Conservation (phyloP, 2,329 filamentous ascomycete genomes). For the Aplosporella prunicola region DNA sequence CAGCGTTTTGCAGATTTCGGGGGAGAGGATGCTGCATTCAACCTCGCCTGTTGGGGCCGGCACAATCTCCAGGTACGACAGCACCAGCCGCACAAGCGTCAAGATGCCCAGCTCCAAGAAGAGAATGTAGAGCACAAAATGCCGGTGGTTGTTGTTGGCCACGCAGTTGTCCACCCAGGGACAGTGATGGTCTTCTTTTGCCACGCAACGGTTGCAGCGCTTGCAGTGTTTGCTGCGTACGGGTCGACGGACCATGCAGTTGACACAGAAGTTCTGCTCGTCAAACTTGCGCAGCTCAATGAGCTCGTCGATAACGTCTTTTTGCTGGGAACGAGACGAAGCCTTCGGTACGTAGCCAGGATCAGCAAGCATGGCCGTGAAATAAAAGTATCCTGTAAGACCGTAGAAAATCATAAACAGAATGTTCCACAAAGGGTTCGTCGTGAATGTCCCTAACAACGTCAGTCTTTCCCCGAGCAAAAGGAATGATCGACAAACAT, state of each 20-base stretch:
- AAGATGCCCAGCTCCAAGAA: slow-evolving; percentile 67
- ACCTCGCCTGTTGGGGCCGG: slow-evolving; percentile 3
- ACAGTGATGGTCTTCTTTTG: slow-evolving; percentile 95
- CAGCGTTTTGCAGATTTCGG: slow-evolving; percentile 62
- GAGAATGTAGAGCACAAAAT: slow-evolving; percentile 87
- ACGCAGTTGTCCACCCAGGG: slow-evolving; percentile 98
- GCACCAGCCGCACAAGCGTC: slow-evolving; percentile 59
- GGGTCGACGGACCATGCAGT: slow-evolving; percentile 89
- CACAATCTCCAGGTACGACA: slow-evolving; percentile 52
- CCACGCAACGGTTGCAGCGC: slow-evolving; percentile 82
- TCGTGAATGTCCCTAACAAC: slow-evolving; percentile 51
- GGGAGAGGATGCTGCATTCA: slow-evolving; percentile 63
- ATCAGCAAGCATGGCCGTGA: slow-evolving; percentile 74
- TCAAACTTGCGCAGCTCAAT: slow-evolving; percentile 82
- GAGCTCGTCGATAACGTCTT: slow-evolving; percentile 78
- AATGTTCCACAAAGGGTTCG: slow-evolving; percentile 68
- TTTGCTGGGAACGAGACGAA: slow-evolving; percentile 80
- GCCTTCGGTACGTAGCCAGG: slow-evolving; percentile 90
- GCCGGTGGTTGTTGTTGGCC: slow-evolving; percentile 88
- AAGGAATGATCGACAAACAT: slow-evolving; percentile 40
- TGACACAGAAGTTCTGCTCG: slow-evolving; percentile 85
- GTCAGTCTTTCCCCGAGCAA: slow-evolving; percentile 4
- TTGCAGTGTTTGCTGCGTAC: slow-evolving; percentile 93
- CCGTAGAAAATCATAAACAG: slow-evolving; percentile 55
- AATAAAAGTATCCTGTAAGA: slow-evolving; percentile 77